Evolutionary conservation across 140 eudicot genomes (phyloP), one percentile per base, ranked within the genome.

Genomic region (Stevia rebaudiana): DNA sequence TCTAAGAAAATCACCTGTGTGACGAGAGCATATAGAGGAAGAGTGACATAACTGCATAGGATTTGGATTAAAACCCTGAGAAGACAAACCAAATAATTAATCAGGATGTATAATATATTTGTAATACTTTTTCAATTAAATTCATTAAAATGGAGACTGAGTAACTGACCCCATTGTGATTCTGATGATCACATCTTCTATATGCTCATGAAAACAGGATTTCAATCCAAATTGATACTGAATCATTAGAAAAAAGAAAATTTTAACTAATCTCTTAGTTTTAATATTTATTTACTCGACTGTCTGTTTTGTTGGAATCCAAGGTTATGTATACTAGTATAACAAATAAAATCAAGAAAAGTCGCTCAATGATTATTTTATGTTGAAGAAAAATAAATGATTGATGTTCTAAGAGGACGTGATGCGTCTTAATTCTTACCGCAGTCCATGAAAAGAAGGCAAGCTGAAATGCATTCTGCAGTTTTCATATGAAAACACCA

Each of bases 91-190:
- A 10, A 43, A 1, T 43, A 6, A 63, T 3, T 6, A 25, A 25
- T 46, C 8, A 8, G 6, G n/a, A 49, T 49, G 56, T 22, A 22
- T 33, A 3, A 43, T n/a, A 43, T 2, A 43, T 43, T 0, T n/a
- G 50, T n/a, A 43, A 43, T n/a, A 5, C 11, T 30, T 64, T 47
- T 8, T n/a, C 50, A 44, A n/a, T 44, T n/a, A 17, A 19, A 18
- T 37, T 66, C n/a, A 49, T 0, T 18, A 50, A 19, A 50, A 55
- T 8, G 42, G 51, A 33, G 60, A 64, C 81, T 70, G 47, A 78
- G 81, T 88, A 47, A 65, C 85, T 76, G 53, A 85, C 88, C 94
- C 94, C 83, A 82, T 82, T 13, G 86, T 13, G 42, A 85, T 63
- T 61, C 82, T 67, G 69, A 82, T 85, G 67, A 79, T 25, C 18